Evolutionary conservation across 2,329 filamentous ascomycete species (phyloP), one percentile per base, ranked within the genome.

Genomic region (Cladosporium velox): DNA sequence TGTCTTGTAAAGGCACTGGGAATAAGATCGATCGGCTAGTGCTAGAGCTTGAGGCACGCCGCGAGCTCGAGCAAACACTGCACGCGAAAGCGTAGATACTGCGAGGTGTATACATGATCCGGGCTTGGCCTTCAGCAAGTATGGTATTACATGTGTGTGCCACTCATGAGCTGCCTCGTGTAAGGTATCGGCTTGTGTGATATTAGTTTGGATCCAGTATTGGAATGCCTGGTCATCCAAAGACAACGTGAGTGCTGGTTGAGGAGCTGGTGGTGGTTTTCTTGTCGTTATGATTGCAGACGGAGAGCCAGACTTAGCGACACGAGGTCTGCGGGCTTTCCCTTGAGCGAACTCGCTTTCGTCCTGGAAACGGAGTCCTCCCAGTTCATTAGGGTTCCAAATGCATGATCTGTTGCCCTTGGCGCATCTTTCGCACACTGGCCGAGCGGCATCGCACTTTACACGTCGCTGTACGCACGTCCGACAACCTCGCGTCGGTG

Each of bases 331-430:
- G 6, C 72, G 65, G 26, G 65, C 69, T 41, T 67, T 66, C 21
- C 72, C 72, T 58, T 67, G 58, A 1, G 72, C 72, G 68, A 69
- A 74, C 3, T 59, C 63, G 66, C 72, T 72, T 60, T 74, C 72
- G 34, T 51, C 71, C 51, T 61, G 68, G 67, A 73, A 72, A 28
- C 52, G 65, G 34, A 65, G 41, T 44, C 51, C 66, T 34, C 59
- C 59, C n/a, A 69, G 59, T n/a, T 66, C 57, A 34, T 70, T 66
- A 4, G 65, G 61, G 8, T 72, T 64, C 72, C 72, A 73, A 10
- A 55, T 24, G 60, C 71, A 74, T 24, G 34, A 34, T 15, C 71
- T 66, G 35, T 64, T 63, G 59, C 67, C 69, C 66, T 74, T 74
- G 14, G 38, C 38, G 52, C 68, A 71, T 57, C 67, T 70, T 60